Conservation (phyloP, 2,329 filamentous ascomycete species). For the Cladophialophora bantiana region DNA sequence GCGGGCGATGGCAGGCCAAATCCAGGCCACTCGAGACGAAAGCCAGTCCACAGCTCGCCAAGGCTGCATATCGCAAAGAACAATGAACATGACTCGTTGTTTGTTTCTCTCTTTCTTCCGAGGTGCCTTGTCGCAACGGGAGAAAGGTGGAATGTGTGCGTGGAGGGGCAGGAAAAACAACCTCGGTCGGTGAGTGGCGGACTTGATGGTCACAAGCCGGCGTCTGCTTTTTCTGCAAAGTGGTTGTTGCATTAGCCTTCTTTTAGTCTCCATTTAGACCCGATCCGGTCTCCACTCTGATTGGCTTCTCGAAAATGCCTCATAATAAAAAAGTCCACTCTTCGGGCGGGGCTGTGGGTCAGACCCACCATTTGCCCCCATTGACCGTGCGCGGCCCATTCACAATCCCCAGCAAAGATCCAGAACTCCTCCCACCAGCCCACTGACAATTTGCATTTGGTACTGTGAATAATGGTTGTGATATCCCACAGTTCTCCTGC, state of each 20-base stretch:
- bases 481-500: constrained; percentile 9
- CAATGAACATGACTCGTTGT: background rate
- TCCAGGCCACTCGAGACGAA: background rate
- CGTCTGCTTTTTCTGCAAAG: background rate
- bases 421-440: constrained; percentile 17
- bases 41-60: background rate
- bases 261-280: constrained; percentile 8
- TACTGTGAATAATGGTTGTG: constrained; percentile 12
- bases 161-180: constrained; percentile 12
- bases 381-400: constrained; percentile 11
- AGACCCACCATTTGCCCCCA: constrained; percentile 15
- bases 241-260: constrained; percentile 33
- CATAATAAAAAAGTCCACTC: constrained; percentile 29
- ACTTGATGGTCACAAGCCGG: constrained; percentile 10
- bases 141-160: constrained; percentile 3
- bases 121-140: background rate
- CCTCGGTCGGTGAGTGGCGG: constrained; percentile 18
- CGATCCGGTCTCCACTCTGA: constrained; percentile 5
- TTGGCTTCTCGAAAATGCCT: constrained; percentile 38
- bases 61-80: background rate
- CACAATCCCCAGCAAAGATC: constrained; percentile 8
- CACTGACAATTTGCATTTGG: constrained; percentile 25
- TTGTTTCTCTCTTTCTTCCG: background rate
- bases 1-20: background rate
- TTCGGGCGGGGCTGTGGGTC: constrained; percentile 12